Percentiles rank a stretch among this genome's conserved stretches.
phyloP scores from a whole-genome alignment of 345 rosid genomes.

The Populus deltoides region DNA sequence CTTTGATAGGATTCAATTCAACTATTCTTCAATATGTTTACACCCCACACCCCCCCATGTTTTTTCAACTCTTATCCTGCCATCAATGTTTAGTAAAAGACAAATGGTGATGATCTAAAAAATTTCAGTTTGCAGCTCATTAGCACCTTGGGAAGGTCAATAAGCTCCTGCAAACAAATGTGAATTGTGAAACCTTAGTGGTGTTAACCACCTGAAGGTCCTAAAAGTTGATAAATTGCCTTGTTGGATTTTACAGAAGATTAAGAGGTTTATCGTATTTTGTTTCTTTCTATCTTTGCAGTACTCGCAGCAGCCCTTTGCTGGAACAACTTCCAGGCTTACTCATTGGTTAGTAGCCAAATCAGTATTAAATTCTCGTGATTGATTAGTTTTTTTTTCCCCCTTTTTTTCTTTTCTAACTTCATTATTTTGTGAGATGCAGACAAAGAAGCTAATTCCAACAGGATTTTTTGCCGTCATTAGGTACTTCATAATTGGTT shows the following conservation, averaged over 20 bases:
- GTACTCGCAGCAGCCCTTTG: conserved; percentile 69
- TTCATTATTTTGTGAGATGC: conserved; percentile 32
- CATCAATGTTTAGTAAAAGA: background rate
- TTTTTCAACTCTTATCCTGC: background rate
- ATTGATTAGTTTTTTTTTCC: background rate
- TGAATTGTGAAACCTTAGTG: background rate
- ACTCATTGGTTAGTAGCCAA: conserved; percentile 47
- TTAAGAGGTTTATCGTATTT: background rate
- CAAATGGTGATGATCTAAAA: background rate
- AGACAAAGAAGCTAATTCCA: conserved; percentile 80
- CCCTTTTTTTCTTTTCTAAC: background rate
- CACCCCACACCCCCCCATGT: background rate
- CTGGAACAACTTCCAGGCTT: conserved; percentile 68
- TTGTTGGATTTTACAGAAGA: background rate
- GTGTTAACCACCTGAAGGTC: background rate
- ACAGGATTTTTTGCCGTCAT: conserved; percentile 49
- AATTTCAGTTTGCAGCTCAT: background rate
- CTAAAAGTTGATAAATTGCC: background rate
- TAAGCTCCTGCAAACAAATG: background rate
- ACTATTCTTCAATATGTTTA: background rate
- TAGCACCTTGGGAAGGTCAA: background rate
- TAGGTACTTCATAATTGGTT: conserved; percentile 43
- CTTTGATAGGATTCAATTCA: background rate
- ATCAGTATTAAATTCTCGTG: background rate
- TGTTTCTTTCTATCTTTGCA: conserved; percentile 37